A percentile compares a stretch with the other conserved stretches of the same genome.
Conservation (phyloP, 768 basidiomycete species). For the Cantharellus cinnabarinus region DNA sequence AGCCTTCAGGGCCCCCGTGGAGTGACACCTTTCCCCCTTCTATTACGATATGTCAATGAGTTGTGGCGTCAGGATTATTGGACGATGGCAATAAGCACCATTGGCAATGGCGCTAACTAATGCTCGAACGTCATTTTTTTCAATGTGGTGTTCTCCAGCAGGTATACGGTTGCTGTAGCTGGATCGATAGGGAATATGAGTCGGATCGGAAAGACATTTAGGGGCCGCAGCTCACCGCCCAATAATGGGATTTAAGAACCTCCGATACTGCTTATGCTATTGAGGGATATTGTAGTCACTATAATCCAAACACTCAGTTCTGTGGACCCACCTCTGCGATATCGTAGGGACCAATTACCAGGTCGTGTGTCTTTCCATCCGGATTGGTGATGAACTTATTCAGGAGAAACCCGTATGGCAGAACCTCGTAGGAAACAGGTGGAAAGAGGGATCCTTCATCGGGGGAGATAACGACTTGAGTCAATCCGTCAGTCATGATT, state of each 20-base stretch:
- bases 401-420: slow-evolving; percentile 22
- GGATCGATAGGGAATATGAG: neutral
- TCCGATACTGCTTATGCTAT: slow-evolving; percentile 27
- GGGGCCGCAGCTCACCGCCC: slow-evolving; percentile 25
- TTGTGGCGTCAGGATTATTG: neutral
- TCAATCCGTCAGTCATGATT: neutral
- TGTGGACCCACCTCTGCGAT: slow-evolving; percentile 14
- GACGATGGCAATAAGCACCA: slow-evolving; percentile 12
- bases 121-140: slow-evolving; percentile 31
- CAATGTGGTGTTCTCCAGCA: slow-evolving; percentile 30
- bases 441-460: neutral
- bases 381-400: slow-evolving; percentile 46
- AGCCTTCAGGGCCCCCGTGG: slow-evolving; percentile 50
- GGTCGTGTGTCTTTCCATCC: slow-evolving; percentile 58
- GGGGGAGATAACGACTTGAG: neutral
- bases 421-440: neutral
- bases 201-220: neutral
- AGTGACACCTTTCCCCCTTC: slow-evolving; percentile 31
- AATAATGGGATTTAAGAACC: slow-evolving; percentile 50
- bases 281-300: neutral
- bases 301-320: neutral
- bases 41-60: neutral
- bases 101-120: slow-evolving; percentile 26
- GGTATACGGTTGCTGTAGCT: slow-evolving; percentile 44
- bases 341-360: slow-evolving; percentile 51